Conservation (phyloP, 495 filamentous ascomycete species). For the Neurospora cerealis region DNA sequence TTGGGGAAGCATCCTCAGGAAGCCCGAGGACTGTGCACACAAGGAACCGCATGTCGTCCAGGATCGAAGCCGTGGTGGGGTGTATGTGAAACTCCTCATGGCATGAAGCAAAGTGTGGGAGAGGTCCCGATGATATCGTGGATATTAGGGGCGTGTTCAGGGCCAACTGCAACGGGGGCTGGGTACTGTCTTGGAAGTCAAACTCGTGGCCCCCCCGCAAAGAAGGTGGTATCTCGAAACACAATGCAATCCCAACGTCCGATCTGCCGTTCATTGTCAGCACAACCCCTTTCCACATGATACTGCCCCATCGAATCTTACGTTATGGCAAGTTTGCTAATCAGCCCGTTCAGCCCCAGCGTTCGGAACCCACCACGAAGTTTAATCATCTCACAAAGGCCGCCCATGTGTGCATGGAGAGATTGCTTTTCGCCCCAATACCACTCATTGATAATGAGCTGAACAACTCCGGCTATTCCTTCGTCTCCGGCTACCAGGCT, state of each 20-base stretch:
- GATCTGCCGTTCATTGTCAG: conserved; percentile 13
- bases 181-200: conserved; percentile 19
- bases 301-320: conserved; percentile 5
- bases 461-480: conserved; percentile 24
- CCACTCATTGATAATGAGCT: conserved; percentile 30
- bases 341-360: conserved; percentile 25
- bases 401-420: conserved; percentile 22
- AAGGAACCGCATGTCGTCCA: conserved; percentile 31
- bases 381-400: conserved; percentile 26
- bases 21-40: conserved; percentile 20
- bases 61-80: conserved; percentile 22
- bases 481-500: conserved; percentile 23
- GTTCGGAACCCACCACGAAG: conserved; percentile 25
- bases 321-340: conserved; percentile 31
- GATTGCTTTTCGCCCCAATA: conserved; percentile 26
- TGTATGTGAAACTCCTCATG: conserved; percentile 21
- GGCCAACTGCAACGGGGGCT: conserved; percentile 20
- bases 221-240: conserved; percentile 21
- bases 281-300: not conserved
- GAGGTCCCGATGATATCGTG: conserved; percentile 1
- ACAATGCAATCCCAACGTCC: conserved; percentile 24
- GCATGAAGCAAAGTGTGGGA: conserved; percentile 19
- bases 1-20: conserved; percentile 14
- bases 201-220: conserved; percentile 17
- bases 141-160: conserved; percentile 28